A percentile compares a stretch with the other conserved stretches of the same genome.
phyloP scores from a whole-genome alignment of 129 eudicot species.

The Arctium minus region DNA sequence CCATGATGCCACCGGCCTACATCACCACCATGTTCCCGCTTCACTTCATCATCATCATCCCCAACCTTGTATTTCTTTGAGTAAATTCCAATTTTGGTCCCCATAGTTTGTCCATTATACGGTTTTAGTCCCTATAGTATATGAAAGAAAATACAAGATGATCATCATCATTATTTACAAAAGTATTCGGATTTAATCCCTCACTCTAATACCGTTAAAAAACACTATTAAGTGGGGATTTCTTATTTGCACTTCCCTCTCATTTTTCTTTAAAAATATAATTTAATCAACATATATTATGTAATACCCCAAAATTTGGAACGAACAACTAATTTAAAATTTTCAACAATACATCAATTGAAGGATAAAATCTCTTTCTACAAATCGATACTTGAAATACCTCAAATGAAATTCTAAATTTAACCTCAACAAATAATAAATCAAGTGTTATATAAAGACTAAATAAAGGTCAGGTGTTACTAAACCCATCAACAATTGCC shows the following conservation, averaged over 20 bases:
- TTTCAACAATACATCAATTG: too few species aligned
- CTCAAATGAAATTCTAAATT: too few species aligned
- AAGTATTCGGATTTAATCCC: not conserved
- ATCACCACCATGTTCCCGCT: conserved; percentile 4
- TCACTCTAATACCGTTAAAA: not conserved
- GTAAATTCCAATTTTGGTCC: not conserved
- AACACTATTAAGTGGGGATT: not conserved
- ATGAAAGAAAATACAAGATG: not conserved
- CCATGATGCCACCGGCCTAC: conserved; percentile 32
- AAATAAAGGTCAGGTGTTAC: too few species aligned
- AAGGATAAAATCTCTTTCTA: too few species aligned
- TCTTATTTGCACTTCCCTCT: not conserved
- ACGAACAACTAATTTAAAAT: too few species aligned
- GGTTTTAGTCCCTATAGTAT: not conserved
- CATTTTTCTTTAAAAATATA: not conserved
- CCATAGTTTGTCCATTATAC: not conserved
- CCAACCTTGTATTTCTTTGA: not conserved
- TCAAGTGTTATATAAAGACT: too few species aligned
- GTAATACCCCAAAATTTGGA: too few species aligned
- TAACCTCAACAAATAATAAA: too few species aligned
- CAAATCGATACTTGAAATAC: too few species aligned
- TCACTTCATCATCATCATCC: conserved; percentile 2
- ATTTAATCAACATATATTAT: too few species aligned
- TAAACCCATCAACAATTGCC: too few species aligned
- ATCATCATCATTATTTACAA: not conserved